These are phyloP conservation scores for Fennellomyces sp. DNA, from an alignment of 371 early-diverging fungal species.

Conservation along the genomic window DNA sequence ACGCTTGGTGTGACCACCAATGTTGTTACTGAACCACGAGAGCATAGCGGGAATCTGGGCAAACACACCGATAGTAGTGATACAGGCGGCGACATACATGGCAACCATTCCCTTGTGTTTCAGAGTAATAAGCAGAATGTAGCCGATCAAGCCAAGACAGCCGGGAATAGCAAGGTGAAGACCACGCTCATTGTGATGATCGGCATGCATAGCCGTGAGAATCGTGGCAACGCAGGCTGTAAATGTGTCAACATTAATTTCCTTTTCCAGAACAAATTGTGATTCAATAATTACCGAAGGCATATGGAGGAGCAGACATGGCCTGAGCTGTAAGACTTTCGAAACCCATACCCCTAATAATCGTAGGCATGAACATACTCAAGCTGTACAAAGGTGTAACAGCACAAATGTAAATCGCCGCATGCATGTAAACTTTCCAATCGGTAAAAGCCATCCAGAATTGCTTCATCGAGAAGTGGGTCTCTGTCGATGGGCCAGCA, in stretches of 20 bases:
- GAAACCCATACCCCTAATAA: conserved; percentile 69
- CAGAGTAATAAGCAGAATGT: conserved; percentile 59
- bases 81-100: conserved; percentile 52
- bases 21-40: conserved; percentile 65
- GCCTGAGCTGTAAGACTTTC: conserved; percentile 41
- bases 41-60: conserved; percentile 61
- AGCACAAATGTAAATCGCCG: conserved; percentile 57
- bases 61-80: conserved; percentile 63
- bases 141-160: conserved; percentile 62
- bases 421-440: conserved; percentile 61
- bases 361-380: conserved; percentile 71
- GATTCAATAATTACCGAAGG: conserved; percentile 8
- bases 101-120: conserved; percentile 15
- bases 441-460: conserved; percentile 57
- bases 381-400: conserved; percentile 62
- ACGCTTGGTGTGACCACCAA: conserved; percentile 69
- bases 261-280: neutral
- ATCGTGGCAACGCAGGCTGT: conserved; percentile 61
- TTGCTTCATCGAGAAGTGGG: conserved; percentile 61
- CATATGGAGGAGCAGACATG: conserved; percentile 31
- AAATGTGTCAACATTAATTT: too few species aligned
- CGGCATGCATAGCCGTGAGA: conserved; percentile 64
- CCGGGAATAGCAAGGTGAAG: conserved; percentile 64
- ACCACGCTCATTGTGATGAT: conserved; percentile 65
- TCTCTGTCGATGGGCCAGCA: conserved; percentile 64